phyloP scores from a whole-genome alignment of 2,329 filamentous ascomycete genomes.

The Ophiostoma pallidulum region DNA sequence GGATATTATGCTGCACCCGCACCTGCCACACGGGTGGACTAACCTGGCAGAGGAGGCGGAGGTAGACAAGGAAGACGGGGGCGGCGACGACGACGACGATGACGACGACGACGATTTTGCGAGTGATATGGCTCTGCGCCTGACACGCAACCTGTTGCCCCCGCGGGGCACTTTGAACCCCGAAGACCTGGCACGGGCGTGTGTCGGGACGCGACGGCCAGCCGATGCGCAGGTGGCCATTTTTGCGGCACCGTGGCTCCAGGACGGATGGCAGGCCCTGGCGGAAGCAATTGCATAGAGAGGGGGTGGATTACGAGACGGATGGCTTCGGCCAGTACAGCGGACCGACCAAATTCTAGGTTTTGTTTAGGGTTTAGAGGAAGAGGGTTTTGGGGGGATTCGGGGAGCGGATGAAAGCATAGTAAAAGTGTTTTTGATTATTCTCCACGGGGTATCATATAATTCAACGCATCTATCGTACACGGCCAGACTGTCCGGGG shows the following conservation, averaged over 20 bases:
- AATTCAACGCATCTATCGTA: too few relatives aligned
- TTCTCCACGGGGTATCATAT: too few relatives aligned
- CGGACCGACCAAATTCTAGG: too few relatives aligned
- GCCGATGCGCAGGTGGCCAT: slow-evolving; percentile 69
- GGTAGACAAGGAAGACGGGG: slow-evolving; percentile 29
- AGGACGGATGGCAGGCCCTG: slow-evolving; percentile 54
- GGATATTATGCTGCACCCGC: slow-evolving; percentile 72
- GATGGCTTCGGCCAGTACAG: not conserved
- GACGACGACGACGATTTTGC: slow-evolving; percentile 41
- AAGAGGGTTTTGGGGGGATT: too few relatives aligned
- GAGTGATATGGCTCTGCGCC: slow-evolving; percentile 71
- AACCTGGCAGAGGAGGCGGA: slow-evolving; percentile 47
- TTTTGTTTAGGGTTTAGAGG: too few relatives aligned
- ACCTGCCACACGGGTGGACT: slow-evolving; percentile 72
- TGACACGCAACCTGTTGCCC: slow-evolving; percentile 65
- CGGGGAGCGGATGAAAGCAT: too few relatives aligned
- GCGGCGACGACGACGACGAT: slow-evolving; percentile 14
- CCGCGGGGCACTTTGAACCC: slow-evolving; percentile 61
- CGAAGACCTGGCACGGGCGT: slow-evolving; percentile 60
- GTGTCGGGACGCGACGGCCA: slow-evolving; percentile 60
- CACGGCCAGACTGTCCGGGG: too few relatives aligned
- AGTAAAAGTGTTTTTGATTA: too few relatives aligned
- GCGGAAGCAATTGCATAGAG: slow-evolving; percentile 25
- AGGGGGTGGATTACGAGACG: not conserved
- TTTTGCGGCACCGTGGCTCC: slow-evolving; percentile 72